Conservation (phyloP, 2,329 filamentous ascomycete genomes). For the Arthrobotrys conoides region DNA sequence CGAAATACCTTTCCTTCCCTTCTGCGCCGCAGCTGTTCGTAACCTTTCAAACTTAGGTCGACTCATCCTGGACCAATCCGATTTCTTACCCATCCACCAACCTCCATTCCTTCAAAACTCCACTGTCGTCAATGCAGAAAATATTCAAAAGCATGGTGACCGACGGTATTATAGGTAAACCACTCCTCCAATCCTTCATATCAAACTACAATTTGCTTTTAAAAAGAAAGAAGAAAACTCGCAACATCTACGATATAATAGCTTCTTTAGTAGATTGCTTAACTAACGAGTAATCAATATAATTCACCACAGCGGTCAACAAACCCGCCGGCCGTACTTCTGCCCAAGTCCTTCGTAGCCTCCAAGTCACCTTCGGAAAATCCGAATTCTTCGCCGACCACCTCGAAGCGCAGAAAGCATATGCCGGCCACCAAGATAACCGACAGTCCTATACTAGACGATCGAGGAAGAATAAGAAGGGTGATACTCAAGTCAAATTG, state of each 20-base stretch:
- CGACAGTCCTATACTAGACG: constrained; percentile 67
- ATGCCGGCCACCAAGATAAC: constrained; percentile 73
- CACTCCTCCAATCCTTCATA: not conserved
- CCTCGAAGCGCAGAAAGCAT: constrained; percentile 75
- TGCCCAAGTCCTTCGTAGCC: constrained; percentile 88
- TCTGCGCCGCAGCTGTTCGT: constrained; percentile 11
- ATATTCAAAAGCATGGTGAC: constrained; percentile 44
- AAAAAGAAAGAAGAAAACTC: not conserved
- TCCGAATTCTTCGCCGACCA: constrained; percentile 84
- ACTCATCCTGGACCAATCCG: not conserved
- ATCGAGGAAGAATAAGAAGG: constrained; percentile 73
- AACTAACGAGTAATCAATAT: not conserved
- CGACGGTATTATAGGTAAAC: constrained; percentile 56
- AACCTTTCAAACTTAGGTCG: not conserved
- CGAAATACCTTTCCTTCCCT: not conserved
- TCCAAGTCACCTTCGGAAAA: constrained; percentile 85
- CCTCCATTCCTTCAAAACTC: not conserved
- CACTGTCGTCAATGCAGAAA: constrained; percentile 33
- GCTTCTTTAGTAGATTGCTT: no score
- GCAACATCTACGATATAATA: no score
- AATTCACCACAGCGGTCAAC: constrained; percentile 79
- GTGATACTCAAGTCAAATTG: constrained; percentile 77
- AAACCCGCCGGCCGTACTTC: constrained; percentile 91
- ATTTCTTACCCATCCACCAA: not conserved
- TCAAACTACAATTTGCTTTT: not conserved